Base-by-base conservation (phyloP, 768 basidiomycete species). In the Termitomyces sp. region DNA sequence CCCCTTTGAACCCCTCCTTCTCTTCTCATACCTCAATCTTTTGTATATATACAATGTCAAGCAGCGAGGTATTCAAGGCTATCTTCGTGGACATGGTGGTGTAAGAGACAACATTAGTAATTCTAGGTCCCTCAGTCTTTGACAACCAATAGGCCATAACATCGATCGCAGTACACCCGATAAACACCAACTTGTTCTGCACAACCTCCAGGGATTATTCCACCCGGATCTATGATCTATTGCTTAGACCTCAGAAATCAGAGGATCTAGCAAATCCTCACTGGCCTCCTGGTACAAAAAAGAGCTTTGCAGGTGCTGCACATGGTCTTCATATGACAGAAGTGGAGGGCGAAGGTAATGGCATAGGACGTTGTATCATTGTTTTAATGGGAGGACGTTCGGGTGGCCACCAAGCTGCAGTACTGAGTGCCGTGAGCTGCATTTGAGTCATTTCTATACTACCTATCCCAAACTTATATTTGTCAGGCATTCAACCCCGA, bases 151-250 rank as follows among this genome's bases (percentile, higher is more conserved):
- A 85, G 82, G 73, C 77, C 32, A 91, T 93, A 60, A 91, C 88
- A 0, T 86, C 87, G 9, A 81, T 93, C 7, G 81, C 77, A 0
- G 84, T 88, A 7, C 87, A 91, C 69, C 88, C 87, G 6, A 74
- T 66, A 0, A 75, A 75, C 46, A 84, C 86, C 12, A 77, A 88
- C 63, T 69, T 88, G 4, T 79, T 90, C 63, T 87, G 86, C 65
- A 89, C 88, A 2, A 90, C 90, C 15, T 91, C 91, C 0, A 76
- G 86, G 46, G 91, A 93, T 70, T 84, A 83, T 66, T 83, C 89
- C 0, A 79, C 85, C 6, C 78, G 91, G 33, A 81, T 93, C 52
- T 92, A 91, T 59, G 84, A 91, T 67, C 77, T 92, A 4, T 74
- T 75, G 18, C 69, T 75, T 3, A 61, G 70, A 51, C 69, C 71